Evolutionary conservation across 768 basidiomycete genomes (phyloP).

Genomic region (Kwoniella pini): DNA sequence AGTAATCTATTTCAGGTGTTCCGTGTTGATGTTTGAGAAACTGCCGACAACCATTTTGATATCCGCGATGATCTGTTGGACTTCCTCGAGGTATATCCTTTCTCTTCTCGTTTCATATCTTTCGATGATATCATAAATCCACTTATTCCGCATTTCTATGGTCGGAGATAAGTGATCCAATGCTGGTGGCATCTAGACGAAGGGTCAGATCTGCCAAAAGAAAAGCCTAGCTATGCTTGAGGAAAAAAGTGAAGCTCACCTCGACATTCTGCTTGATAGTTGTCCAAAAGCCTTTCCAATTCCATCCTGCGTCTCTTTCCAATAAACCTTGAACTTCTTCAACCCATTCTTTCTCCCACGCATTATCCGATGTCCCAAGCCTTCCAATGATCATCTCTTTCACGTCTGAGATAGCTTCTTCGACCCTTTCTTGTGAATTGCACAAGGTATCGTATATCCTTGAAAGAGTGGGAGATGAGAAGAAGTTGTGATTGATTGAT

Average conservation of each 20-base stretch:
- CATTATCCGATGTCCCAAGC: conserved; percentile 20
- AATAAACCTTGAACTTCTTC: conserved; percentile 49
- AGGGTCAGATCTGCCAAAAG: neutral
- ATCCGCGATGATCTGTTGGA: conserved; percentile 8
- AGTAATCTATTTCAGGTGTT: neutral
- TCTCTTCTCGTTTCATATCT: conserved; percentile 19
- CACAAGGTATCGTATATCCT: conserved; percentile 52
- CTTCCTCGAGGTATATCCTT: conserved; percentile 19
- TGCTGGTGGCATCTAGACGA: conserved; percentile 15
- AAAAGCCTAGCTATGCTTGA: neutral
- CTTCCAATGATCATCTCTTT: conserved; percentile 38
- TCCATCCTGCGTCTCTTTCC: conserved; percentile 52
- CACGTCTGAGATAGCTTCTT: conserved; percentile 47
- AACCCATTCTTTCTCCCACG: conserved; percentile 50
- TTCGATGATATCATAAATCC: conserved; percentile 18
- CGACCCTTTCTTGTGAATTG: conserved; percentile 48
- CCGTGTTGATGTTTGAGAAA: too few relatives aligned
- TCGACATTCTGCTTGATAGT: conserved; percentile 37
- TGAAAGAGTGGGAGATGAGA: conserved; percentile 42
- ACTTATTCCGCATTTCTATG: conserved; percentile 7
- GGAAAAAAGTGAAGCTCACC: conserved; percentile 19
- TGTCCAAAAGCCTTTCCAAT: conserved; percentile 47
- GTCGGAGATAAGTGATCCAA: conserved; percentile 7
- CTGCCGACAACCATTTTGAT: neutral
- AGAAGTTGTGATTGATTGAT: conserved; percentile 56